Base-by-base conservation (phyloP, 1,284 basidiomycete genomes). In the Puccinia horiana region DNA sequence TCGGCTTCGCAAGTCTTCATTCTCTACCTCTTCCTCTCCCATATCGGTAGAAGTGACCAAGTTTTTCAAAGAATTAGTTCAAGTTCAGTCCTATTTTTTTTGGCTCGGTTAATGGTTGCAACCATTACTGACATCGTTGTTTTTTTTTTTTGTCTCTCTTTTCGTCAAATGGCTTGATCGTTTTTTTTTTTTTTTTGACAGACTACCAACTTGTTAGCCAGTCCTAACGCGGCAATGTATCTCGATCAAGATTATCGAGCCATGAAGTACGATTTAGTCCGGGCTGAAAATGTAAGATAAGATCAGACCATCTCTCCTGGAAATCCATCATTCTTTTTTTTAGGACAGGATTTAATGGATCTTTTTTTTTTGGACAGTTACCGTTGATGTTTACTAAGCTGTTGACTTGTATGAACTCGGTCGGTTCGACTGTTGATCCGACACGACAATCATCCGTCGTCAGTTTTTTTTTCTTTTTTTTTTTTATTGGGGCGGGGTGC, bases 51-150 rank as follows among this genome's bases (percentile, higher is more conserved):
- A 75, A 61, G 42, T 75, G 0, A 49, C 61, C 23, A 16, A 26
- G 35, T 52, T 81, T 29, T 74, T 81, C 65, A 61, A 75, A 40
- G 80, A 75, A 42, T 73, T 81, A 52, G 20, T 37, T 16, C 78
- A 81, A 49, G 78, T 81, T 47, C 18, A 20, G 35, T 47, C 5
- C 11, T 37, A 16, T 35, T 49, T 8, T 58, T n/a, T n/a, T 8
- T 58, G 29, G 35, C 44, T 42, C 63, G 65, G 8, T 76, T 37
- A 2, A 18, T 37, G 2, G 32, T 78, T 63, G 35, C 23, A 23
- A 52, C 37, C 29, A 40, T 32, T 78, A 20, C 29, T 49, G 58
- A 49, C 40, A n/a, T n/a, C n/a, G n/a, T n/a, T n/a, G 20, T 32
- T 14, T 35, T 42, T 20, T 26, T 54, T 75, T 58, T 23, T 75